Base-by-base conservation (phyloP, 306 rosid genomes). In the Pachyrhizus erosus region DNA sequence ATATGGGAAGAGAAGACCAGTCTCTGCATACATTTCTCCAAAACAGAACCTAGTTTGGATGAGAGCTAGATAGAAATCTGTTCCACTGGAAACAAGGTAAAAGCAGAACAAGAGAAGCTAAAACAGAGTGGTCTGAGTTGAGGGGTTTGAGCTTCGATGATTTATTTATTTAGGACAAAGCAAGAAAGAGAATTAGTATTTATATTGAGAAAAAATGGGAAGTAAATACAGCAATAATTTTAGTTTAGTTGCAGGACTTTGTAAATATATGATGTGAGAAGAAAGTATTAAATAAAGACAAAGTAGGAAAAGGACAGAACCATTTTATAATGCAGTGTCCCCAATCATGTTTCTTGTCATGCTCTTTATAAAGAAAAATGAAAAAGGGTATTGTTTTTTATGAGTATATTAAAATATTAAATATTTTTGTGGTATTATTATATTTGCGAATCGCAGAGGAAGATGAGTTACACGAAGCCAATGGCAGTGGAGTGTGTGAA, bases 21-120 rank as follows among this genome's bases (percentile, higher is more conserved):
- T 79, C 37, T 93, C 97, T 23, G 94, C 93, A 91, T 90, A 95
- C 99, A 95, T 95, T 94, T 91, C 86, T 86, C 75, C 77, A 78
- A 10, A 9, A 84, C 9, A 65, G 46, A 77, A 60, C 76, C 54
- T 29, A n/a, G n/a, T n/a, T n/a, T n/a, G n/a, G n/a, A n/a, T n/a
- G n/a, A n/a, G n/a, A n/a, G n/a, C n/a, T n/a, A 49, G 75, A 15
- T 40, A 49, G 52, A 71, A 37, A 20, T 79, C 45, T 7, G 31
- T 21, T 60, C 18, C 37, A 21, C 12, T 17, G 7, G 46, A 57
- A 81, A 73, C 73, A 58, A 79, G 42, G 80, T 5, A 39, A 34
- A 69, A 76, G 40, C 57, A 64, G 83, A 76, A 82, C 5, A 84
- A 64, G 77, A 76, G 20, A 73, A 51, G 42, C n/a, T 24, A 10